Conservation (phyloP, 768 basidiomycete species). For the Boletus rufocinnamomeus region DNA sequence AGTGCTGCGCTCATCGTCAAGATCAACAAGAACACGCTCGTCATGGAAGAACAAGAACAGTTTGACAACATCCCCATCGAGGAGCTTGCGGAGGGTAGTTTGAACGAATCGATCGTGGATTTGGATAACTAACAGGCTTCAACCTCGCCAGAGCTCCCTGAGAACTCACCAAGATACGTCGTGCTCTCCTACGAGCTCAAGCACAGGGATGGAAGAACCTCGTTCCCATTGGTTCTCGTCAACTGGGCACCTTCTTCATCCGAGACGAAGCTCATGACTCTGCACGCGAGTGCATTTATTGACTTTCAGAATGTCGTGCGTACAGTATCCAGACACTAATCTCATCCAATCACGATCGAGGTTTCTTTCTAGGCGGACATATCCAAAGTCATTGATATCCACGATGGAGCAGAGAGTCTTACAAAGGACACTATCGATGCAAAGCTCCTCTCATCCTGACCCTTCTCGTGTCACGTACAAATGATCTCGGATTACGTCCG, state of each 20-base stretch:
- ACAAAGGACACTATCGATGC: conserved; percentile 73
- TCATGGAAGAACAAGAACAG: conserved; percentile 83
- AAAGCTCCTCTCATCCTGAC: conserved; percentile 42
- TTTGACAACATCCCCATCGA: conserved; percentile 76
- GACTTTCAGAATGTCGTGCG: conserved; percentile 79
- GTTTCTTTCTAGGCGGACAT: conserved; percentile 59
- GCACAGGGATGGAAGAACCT: conserved; percentile 80
- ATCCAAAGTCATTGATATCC: conserved; percentile 76
- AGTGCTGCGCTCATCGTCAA: conserved; percentile 84
- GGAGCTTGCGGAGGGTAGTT: conserved; percentile 82
- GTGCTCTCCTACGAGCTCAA: conserved; percentile 80
- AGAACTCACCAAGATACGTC: conserved; percentile 84
- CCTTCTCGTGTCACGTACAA: background rate
- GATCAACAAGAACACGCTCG: conserved; percentile 80
- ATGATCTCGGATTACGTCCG: background rate
- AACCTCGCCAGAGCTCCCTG: conserved; percentile 69
- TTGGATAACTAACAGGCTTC: background rate
- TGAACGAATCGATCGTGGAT: conserved; percentile 1
- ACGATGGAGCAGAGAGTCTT: conserved; percentile 79
- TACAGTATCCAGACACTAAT: conserved; percentile 8
- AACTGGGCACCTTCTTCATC: conserved; percentile 85
- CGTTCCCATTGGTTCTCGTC: conserved; percentile 81
- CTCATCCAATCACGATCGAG: conserved; percentile 3
- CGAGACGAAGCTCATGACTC: conserved; percentile 73
- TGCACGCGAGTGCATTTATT: conserved; percentile 81